Conservation (phyloP, 2,329 filamentous ascomycete genomes). For the Xylaria digitata region DNA sequence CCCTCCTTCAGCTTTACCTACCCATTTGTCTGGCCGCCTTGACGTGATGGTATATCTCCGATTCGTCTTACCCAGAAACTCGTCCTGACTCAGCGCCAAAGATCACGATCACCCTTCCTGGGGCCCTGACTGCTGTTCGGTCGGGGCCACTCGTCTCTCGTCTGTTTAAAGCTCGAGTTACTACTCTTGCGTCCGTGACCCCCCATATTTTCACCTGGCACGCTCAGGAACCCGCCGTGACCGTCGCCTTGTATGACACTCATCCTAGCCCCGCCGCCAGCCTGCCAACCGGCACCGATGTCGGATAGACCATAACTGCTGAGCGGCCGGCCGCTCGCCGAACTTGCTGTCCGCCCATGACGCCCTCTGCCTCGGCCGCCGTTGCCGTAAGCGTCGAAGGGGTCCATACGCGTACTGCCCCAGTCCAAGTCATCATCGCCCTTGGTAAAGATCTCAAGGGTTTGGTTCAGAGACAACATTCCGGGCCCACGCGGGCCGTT, state of each 20-base stretch:
- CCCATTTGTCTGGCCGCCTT: background rate
- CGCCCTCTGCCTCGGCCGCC: constrained; percentile 37
- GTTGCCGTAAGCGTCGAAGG: constrained; percentile 43
- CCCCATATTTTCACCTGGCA: constrained; percentile 54
- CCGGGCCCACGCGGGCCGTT: constrained; percentile 50
- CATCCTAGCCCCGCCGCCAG: constrained; percentile 61
- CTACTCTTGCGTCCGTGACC: constrained; percentile 42
- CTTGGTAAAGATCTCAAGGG: constrained; percentile 70
- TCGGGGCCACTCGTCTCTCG: constrained; percentile 56
- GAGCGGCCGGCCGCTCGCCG: constrained; percentile 56
- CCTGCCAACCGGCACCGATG: constrained; percentile 62
- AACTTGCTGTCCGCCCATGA: constrained; percentile 48
- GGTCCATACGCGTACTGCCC: constrained; percentile 65
- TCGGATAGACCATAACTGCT: constrained; percentile 70
- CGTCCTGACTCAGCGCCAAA: constrained; percentile 55
- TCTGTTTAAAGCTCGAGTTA: constrained; percentile 37
- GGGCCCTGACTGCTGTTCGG: constrained; percentile 58
- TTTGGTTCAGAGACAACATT: constrained; percentile 57
- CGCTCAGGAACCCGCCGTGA: constrained; percentile 63
- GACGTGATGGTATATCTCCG: background rate
- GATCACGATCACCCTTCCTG: constrained; percentile 54
- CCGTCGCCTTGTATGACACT: constrained; percentile 65
- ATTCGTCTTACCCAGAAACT: background rate
- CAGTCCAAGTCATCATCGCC: constrained; percentile 68
- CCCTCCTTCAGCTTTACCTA: background rate